These are phyloP conservation scores for Phytophthora pistaciae DNA, from an alignment of 352 stramenopile species.

Conservation along the genomic window DNA sequence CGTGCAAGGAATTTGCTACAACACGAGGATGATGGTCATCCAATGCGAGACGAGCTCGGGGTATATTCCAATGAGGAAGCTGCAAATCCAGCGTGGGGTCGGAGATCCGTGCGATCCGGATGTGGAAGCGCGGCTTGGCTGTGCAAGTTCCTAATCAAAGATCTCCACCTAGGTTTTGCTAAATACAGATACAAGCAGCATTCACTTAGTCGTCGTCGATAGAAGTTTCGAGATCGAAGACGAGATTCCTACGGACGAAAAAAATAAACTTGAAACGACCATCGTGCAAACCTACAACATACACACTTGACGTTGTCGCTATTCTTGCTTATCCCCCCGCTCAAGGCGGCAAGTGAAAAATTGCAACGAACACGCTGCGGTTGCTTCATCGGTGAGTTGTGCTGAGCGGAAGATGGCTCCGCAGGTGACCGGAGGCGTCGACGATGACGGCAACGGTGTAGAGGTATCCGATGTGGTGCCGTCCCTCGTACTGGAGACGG, in stretches of 20 bases:
- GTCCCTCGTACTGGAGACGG: constrained; percentile 8
- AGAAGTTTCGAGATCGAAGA: background rate
- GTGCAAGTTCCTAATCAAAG: constrained; percentile 2
- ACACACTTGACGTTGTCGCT: background rate
- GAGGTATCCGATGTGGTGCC: background rate
- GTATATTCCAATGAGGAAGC: constrained; percentile 39
- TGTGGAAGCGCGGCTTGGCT: constrained; percentile 49
- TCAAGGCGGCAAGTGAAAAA: background rate
- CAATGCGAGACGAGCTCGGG: constrained; percentile 34
- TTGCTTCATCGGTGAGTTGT: background rate
- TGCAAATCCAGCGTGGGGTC: constrained; percentile 42
- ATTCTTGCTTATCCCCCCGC: background rate
- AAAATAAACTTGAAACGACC: too few species aligned
- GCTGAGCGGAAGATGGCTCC: background rate
- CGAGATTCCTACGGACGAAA: too few species aligned
- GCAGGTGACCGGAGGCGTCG: background rate
- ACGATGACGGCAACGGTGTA: background rate
- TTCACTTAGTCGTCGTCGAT: too few species aligned
- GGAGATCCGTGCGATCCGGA: constrained; percentile 32
- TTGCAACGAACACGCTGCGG: background rate
- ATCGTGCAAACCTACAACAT: too few species aligned
- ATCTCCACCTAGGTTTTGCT: too few species aligned
- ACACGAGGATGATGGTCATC: constrained; percentile 54
- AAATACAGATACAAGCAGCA: background rate
- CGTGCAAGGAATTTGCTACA: constrained; percentile 50